Conservation (phyloP, 257 asterid species). For the Solanum pimpinellifolium region DNA sequence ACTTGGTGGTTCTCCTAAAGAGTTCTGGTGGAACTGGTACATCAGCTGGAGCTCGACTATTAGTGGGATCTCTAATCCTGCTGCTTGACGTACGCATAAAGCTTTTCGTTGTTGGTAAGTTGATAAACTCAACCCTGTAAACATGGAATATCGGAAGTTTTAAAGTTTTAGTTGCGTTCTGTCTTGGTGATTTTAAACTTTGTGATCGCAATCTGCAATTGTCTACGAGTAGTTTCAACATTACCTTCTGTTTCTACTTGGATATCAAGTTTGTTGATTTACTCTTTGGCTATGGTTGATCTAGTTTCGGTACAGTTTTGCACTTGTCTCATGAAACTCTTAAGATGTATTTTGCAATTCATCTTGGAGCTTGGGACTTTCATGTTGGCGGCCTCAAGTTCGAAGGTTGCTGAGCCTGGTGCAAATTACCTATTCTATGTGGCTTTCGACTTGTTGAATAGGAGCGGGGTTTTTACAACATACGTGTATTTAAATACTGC, state of each 20-base stretch:
- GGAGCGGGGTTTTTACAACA: no score
- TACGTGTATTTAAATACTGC: no score
- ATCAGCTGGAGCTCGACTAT: neutral
- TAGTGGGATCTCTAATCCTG: neutral
- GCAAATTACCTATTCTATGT: no score
- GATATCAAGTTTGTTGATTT: neutral
- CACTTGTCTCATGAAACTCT: neutral
- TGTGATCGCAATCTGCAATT: neutral
- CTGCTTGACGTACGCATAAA: neutral
- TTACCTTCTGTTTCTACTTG: neutral
- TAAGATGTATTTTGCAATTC: neutral
- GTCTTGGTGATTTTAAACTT: neutral
- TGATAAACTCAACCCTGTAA: neutral
- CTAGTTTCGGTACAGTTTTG: neutral
- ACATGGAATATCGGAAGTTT: neutral
- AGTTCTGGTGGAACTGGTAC: neutral
- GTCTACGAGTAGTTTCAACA: neutral
- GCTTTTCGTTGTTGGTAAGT: neutral
- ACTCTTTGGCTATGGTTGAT: neutral
- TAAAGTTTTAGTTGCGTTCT: neutral
- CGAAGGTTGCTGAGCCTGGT: no score
- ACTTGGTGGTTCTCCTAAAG: neutral
- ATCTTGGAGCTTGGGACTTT: neutral
- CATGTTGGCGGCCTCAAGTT: no score
- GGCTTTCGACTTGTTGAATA: no score